Percentiles rank a stretch among this genome's conserved stretches.
phyloP scores from a whole-genome alignment of 1,284 basidiomycete genomes.

The Serendipita sp. region DNA sequence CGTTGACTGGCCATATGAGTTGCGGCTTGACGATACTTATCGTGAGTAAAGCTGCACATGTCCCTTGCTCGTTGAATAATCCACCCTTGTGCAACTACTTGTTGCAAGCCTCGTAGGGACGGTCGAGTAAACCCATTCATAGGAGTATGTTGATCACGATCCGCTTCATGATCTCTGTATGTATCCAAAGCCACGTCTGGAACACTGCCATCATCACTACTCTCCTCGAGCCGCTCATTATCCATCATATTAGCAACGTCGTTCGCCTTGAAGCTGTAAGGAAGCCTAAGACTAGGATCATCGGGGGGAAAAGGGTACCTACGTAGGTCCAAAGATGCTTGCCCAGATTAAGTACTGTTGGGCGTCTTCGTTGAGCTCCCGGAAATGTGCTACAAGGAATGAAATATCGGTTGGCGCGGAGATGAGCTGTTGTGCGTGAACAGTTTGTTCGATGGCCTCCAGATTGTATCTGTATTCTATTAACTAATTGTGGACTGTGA shows the following conservation, averaged over 20 bases:
- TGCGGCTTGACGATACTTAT: conserved; percentile 54
- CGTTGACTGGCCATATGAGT: conserved; percentile 40
- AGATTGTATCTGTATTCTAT: conserved; percentile 35
- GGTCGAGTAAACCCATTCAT: conserved; percentile 25
- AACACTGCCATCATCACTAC: conserved; percentile 31
- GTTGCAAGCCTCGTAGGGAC: conserved; percentile 52
- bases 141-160: background rate
- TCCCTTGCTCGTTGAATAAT: conserved; percentile 52
- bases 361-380: conserved; percentile 47
- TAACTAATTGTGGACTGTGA: background rate
- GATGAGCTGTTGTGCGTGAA: conserved; percentile 32
- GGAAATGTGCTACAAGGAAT: conserved; percentile 45
- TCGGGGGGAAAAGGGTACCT: conserved; percentile 15
- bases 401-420: conserved; percentile 41
- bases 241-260: conserved; percentile 59
- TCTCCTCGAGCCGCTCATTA: conserved; percentile 43
- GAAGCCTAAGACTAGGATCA: background rate
- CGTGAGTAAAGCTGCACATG: conserved; percentile 60
- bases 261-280: conserved; percentile 46
- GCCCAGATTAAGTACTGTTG: conserved; percentile 54
- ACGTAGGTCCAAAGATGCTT: conserved; percentile 56
- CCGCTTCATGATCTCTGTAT: background rate
- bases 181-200: conserved; percentile 16
- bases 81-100: conserved; percentile 54
- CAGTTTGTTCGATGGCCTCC: conserved; percentile 35